Evolutionary conservation across 257 asterid genomes (phyloP).

Genomic region (Fraxinus pennsylvanica): DNA sequence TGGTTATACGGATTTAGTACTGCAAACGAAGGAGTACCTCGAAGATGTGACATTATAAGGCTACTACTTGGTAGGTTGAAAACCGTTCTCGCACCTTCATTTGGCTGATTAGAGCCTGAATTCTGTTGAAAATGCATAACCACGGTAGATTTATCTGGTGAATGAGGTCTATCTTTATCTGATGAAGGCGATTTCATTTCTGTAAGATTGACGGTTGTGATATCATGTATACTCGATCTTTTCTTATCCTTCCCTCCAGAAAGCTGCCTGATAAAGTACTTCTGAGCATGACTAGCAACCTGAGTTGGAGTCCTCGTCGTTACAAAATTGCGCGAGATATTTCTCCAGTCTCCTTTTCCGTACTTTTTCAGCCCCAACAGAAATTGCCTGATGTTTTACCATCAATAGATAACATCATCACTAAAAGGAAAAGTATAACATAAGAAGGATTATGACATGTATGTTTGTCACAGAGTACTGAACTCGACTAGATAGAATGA

Average conservation of each 20-base stretch:
- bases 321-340: constrained; percentile 78
- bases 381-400: constrained; percentile 56
- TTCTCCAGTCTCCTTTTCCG: constrained; percentile 96
- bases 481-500: neutral
- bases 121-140: constrained; percentile 17
- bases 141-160: constrained; percentile 1
- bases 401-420: neutral
- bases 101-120: constrained; percentile 32
- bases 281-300: constrained; percentile 96
- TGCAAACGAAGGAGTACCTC: constrained; percentile 30
- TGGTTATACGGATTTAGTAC: constrained; percentile 33
- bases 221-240: constrained; percentile 90
- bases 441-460: neutral
- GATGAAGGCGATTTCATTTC: constrained; percentile 32
- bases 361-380: constrained; percentile 83
- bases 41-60: constrained; percentile 32
- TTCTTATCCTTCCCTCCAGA: constrained; percentile 87
- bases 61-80: constrained; percentile 33
- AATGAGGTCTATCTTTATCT: constrained; percentile 19
- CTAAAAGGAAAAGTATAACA: neutral
- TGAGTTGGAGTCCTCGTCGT: constrained; percentile 88
- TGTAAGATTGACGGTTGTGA: constrained; percentile 61
- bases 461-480: neutral
- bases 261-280: constrained; percentile 83
- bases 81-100: constrained; percentile 30